Base-by-base conservation (phyloP, 108 stramenopile genomes). In the Fistulifera solaris region DNA sequence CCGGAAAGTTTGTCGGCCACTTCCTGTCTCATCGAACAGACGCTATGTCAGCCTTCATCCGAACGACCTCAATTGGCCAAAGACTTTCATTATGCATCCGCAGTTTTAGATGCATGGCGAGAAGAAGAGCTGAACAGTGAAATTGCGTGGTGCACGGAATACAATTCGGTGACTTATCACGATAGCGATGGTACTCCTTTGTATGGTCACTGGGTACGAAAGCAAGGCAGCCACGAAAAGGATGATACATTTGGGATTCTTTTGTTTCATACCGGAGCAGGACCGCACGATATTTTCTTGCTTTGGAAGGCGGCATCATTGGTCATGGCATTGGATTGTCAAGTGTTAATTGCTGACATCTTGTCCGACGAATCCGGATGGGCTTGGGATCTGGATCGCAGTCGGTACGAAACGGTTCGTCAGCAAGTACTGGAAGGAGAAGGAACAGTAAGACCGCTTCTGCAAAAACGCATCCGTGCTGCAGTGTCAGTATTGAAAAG, bases 251-350 rank as follows among this genome's bases (percentile, higher is more conserved):
- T 78, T 17, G 79, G 73, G 16, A 54, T 87, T 39, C 28, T 87
- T 18, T 31, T 87, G 12, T 83, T 87, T 60, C 85, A 87, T 50
- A 87, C 85, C 6, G 85, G 73, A 42, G 85, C 85, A 0, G 85
- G 85, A 1, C 81, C 85, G 24, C 81, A 80, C 19, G 85, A 87
- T 63, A 52, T 80, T 4, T 87, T 78, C 59, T 50, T 87, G 31
- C 65, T 56, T 26, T 80, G 79, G 70, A 87, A 76, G 54, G 81
- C 85, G 0, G 73, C 67, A 14, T n/a, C 56, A 2, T 46, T 86
- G 22, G 76, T 69, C 4, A 40, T 46, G 38, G 54, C 71, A 14
- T 14, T 61, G 21, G 79, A 68, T 31, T 78, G 70, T 51, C 54
- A 74, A 27, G 79, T 80, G 11, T 42, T 87, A 3, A 68, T 87